Percentiles rank a stretch among this genome's conserved stretches.
These are phyloP conservation scores for Arxiozyma telluris DNA, from an alignment of 1,139 yeast genomes.

Conservation along the genomic window DNA sequence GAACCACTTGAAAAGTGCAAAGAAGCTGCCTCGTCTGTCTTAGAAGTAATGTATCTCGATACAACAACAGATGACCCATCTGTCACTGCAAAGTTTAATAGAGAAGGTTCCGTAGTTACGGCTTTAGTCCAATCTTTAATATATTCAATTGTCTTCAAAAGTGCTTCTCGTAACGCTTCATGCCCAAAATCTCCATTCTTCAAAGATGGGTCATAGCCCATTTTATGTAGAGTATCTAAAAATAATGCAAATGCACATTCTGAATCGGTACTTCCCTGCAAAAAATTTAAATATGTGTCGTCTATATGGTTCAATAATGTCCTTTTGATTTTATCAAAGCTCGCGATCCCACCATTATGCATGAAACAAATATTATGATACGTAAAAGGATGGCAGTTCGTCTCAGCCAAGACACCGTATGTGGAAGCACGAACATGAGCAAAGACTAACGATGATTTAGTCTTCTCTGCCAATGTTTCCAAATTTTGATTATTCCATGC, in stretches of 20 bases:
- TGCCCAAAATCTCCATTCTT: conserved; percentile 45
- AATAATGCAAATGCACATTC: conserved; percentile 91
- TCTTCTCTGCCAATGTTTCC: conserved; percentile 77
- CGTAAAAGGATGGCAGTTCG: conserved; percentile 92
- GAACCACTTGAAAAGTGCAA: conserved; percentile 92
- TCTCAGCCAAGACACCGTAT: conserved; percentile 85
- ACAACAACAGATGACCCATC: conserved; percentile 88
- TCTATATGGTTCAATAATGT: conserved; percentile 59
- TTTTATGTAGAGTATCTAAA: conserved; percentile 61
- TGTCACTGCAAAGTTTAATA: conserved; percentile 88
- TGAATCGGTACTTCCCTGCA: conserved; percentile 93
- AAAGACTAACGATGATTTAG: conserved; percentile 74
- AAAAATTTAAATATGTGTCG: conserved; percentile 67
- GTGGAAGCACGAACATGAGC: conserved; percentile 97
- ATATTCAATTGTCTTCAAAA: conserved; percentile 61
- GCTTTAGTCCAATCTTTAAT: conserved; percentile 56
- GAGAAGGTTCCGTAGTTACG: conserved; percentile 58
- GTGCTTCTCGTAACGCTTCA: conserved; percentile 53
- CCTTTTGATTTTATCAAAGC: conserved; percentile 66
- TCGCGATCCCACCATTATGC: conserved; percentile 92
- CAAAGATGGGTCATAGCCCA: conserved; percentile 65
- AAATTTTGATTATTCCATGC: conserved; percentile 96
- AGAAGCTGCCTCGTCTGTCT: conserved; percentile 92
- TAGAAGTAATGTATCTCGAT: conserved; percentile 79
- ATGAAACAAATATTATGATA: conserved; percentile 84